Conservation (phyloP, 2,329 filamentous ascomycete genomes). For the Ceratocystis albifundus region DNA sequence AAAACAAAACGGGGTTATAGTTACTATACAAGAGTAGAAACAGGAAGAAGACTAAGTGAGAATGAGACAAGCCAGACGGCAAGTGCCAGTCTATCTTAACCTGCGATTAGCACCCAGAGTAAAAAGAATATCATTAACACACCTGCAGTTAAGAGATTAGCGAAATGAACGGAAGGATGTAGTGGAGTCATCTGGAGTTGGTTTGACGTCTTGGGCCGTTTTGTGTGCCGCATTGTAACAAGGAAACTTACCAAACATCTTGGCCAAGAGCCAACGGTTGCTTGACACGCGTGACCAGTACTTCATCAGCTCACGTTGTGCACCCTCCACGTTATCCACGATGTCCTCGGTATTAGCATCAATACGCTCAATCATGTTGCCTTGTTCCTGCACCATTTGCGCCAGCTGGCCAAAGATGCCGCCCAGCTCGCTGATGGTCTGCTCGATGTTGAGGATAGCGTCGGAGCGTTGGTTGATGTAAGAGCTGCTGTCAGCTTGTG, state of each 20-base stretch:
- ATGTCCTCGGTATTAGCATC: slow-evolving; percentile 97
- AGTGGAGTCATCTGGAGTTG: neutral
- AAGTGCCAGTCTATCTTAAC: slow-evolving; percentile 29
- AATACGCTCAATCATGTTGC: slow-evolving; percentile 93
- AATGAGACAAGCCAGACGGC: neutral
- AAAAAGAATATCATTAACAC: slow-evolving; percentile 91
- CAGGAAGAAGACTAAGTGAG: neutral
- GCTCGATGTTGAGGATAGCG: slow-evolving; percentile 92
- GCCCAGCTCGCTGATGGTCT: slow-evolving; percentile 85
- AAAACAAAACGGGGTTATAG: neutral
- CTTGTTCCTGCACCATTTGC: slow-evolving; percentile 93
- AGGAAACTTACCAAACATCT: slow-evolving; percentile 40
- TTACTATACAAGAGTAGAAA: neutral
- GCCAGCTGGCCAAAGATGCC: slow-evolving; percentile 86
- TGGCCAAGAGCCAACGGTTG: slow-evolving; percentile 88
- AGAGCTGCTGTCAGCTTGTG: slow-evolving; percentile 55
- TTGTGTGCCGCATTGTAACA: no score
- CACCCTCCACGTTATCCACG: slow-evolving; percentile 95
- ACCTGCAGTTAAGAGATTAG: slow-evolving; percentile 40
- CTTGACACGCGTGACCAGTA: slow-evolving; percentile 92
- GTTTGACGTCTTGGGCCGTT: neutral
- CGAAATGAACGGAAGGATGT: neutral
- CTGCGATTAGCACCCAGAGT: slow-evolving; percentile 58
- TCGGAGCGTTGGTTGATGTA: slow-evolving; percentile 92
- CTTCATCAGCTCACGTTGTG: slow-evolving; percentile 87